phyloP scores from a whole-genome alignment of 2,329 filamentous ascomycete species.

The Neocatenulostroma microsporum region DNA sequence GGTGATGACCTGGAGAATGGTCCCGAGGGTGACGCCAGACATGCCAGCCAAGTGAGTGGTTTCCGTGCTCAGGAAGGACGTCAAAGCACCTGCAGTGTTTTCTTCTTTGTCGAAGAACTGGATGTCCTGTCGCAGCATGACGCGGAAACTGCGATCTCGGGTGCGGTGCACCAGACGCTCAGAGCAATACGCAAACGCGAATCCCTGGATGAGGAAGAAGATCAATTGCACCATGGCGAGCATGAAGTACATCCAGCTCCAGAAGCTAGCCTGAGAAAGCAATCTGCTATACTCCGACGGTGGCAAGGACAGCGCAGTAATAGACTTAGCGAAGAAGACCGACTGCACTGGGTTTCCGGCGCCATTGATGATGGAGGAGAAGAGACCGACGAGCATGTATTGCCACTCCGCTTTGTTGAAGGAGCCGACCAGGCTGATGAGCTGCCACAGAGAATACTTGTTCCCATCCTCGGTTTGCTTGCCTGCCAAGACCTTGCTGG shows the following conservation, averaged over 20 bases:
- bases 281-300: conserved; percentile 48
- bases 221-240: conserved; percentile 67
- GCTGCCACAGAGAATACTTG: conserved; percentile 63
- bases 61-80: conserved; percentile 80
- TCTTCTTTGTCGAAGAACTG: conserved; percentile 83
- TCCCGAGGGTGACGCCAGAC: conserved; percentile 79
- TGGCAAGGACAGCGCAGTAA: conserved; percentile 60
- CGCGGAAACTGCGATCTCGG: conserved; percentile 71
- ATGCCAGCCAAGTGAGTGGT: conserved; percentile 83
- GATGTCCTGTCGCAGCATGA: conserved; percentile 88
- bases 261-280: conserved; percentile 69
- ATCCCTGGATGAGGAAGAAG: conserved; percentile 59
- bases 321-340: conserved; percentile 84
- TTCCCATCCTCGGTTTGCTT: conserved; percentile 43
- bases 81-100: conserved; percentile 82
- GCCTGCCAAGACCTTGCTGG: conserved; percentile 61
- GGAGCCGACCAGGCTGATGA: conserved; percentile 69
- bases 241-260: conserved; percentile 83
- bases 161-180: conserved; percentile 77
- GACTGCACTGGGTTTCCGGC: conserved; percentile 69
- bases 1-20: conserved; percentile 69
- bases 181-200: conserved; percentile 77
- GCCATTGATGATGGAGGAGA: conserved; percentile 69
- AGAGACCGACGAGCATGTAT: conserved; percentile 64
- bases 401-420: conserved; percentile 70